Base-by-base conservation (phyloP, 176 grass and related monocot genomes). In the Poa annua region DNA sequence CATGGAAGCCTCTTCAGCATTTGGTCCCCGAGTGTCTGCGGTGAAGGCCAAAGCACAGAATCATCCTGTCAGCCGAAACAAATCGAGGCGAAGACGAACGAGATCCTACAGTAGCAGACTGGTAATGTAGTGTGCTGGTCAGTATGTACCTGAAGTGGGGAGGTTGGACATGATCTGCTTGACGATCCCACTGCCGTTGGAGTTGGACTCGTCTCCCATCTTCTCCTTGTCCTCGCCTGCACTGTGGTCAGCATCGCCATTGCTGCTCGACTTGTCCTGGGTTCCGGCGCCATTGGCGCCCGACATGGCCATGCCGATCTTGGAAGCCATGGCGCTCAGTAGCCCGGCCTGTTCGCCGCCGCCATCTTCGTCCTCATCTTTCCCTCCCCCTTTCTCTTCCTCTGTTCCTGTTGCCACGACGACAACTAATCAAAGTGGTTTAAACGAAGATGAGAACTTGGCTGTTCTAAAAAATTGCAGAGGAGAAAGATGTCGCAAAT, bases 1-100 rank as follows among this genome's bases (percentile, higher is more conserved):
- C 72, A 92, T 78, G 49, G 91, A 92, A 19, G 87, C 91, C 63
- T 92, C 91, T 11, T 81, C 84, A 13, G 87, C 78, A 55, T 80
- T 72, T 17, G 77, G 84, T 3, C 29, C 76, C 48, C 50, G 51
- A 76, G 89, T 88, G 25, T 87, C 91, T 87, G 84, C 73, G 62
- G 32, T 1, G 41, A 47, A 65, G 25, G 53, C 50, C 14, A 48
- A 33, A 20, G 72, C 63, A 82, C 17, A 71, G 19, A 41, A 14
- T 15, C 10, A 24, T 33, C 36, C 11, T 35, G 25, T 79, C 60
- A 75, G 60, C 80, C 67, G 39, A 76, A 25, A 15, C 24, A 21
- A 39, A 59, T 51, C 25, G 25, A 41, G 20, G 7, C 22, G 11
- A 29, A 25, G 14, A 24, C 5, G 14, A 24, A 45, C 13, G 41